These are phyloP conservation scores for Acanthamoeba quina DNA, from an alignment of 208 protist species.

Conservation along the genomic window DNA sequence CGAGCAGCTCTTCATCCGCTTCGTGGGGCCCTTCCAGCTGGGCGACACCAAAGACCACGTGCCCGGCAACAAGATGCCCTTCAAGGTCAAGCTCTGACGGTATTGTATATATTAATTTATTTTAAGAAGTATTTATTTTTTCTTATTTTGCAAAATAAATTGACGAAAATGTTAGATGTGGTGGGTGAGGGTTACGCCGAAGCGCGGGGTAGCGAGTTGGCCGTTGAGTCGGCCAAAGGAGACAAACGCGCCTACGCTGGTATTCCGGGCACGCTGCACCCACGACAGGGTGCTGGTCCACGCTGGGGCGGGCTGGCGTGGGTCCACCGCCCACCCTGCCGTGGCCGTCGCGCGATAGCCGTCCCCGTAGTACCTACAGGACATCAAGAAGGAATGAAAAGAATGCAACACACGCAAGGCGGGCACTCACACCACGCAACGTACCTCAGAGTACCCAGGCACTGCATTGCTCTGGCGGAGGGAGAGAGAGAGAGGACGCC, in stretches of 20 bases:
- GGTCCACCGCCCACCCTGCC: too few species aligned
- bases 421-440: neutral
- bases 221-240: neutral
- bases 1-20: constrained; percentile 39
- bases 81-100: constrained; percentile 42
- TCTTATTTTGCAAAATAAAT: too few species aligned
- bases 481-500: too few species aligned
- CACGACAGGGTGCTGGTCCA: neutral
- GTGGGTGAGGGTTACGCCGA: neutral
- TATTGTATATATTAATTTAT: too few species aligned
- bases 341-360: neutral
- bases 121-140: too few species aligned
- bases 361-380: neutral
- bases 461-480: too few species aligned
- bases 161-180: neutral
- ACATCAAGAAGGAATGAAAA: neutral
- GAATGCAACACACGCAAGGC: too few species aligned
- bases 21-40: constrained; percentile 42
- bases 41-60: constrained; percentile 37
- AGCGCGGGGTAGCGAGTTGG: neutral
- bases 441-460: neutral
- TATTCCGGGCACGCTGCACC: neutral
- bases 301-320: too few species aligned
- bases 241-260: neutral
- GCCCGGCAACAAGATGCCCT: constrained; percentile 7